These are phyloP conservation scores for Forsythia viridissima DNA, from an alignment of 257 asterid genomes.

Conservation along the genomic window DNA sequence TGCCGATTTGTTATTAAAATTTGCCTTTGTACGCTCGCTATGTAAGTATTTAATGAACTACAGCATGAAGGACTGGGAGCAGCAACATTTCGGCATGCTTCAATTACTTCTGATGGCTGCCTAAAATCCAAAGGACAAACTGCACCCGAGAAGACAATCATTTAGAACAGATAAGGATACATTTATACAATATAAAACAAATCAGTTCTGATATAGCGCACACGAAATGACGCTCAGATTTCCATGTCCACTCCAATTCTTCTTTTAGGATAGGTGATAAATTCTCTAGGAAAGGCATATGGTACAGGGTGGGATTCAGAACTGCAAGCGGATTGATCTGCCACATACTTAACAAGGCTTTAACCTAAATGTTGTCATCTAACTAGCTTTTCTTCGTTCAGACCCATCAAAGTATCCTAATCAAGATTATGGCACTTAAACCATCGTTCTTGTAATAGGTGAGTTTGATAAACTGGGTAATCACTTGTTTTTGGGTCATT, in stretches of 20 bases:
- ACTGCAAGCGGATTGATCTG: background rate
- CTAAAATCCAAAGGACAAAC: conserved; percentile 88
- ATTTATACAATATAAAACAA: conserved; percentile 1
- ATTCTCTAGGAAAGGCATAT: background rate
- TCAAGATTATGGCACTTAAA: background rate
- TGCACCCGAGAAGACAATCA: conserved; percentile 36
- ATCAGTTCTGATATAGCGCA: background rate
- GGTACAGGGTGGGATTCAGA: background rate
- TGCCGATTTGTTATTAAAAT: conserved; percentile 94
- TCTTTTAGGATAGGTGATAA: background rate
- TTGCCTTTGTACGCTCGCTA: conserved; percentile 74
- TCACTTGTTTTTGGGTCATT: background rate
- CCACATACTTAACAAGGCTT: background rate
- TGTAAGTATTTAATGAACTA: conserved; percentile 70
- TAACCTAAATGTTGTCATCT: background rate
- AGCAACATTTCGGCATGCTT: conserved; percentile 72
- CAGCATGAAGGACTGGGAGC: conserved; percentile 93
- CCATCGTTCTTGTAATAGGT: background rate
- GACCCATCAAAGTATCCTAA: conserved; percentile 10
- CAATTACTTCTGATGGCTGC: conserved; percentile 77
- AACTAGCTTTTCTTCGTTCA: background rate
- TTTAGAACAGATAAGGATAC: conserved; percentile 11
- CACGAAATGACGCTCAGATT: background rate
- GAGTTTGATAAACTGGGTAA: conserved; percentile 4
- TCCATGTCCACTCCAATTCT: background rate